A percentile compares a stretch with the other conserved stretches of the same genome.
Conservation (phyloP, 179 eudicot species). For the Sideroxylon spinosum region DNA sequence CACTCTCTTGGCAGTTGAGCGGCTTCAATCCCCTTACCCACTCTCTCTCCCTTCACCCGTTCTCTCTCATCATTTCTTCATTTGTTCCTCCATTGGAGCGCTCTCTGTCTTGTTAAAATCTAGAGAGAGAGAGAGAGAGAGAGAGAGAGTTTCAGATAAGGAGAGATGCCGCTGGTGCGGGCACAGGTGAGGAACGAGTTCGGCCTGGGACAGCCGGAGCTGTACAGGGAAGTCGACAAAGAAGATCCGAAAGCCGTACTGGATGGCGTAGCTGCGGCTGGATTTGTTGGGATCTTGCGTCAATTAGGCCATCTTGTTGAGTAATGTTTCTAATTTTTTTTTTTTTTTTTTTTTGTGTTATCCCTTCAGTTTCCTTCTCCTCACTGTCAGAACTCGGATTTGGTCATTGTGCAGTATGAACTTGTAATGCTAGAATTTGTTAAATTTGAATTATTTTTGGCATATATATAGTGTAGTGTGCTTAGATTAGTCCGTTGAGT, state of each 20-base stretch:
- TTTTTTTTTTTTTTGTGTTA: no score
- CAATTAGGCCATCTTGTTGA: constrained; percentile 96
- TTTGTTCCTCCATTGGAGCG: background rate
- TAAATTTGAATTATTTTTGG: background rate
- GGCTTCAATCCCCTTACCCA: constrained; percentile 43
- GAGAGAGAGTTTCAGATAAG: constrained; percentile 6
- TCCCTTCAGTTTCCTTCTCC: background rate
- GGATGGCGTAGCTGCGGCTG: constrained; percentile 86
- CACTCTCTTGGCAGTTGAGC: constrained; percentile 36
- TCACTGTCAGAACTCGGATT: background rate
- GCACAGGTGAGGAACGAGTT: constrained; percentile 76
- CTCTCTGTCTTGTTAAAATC: background rate
- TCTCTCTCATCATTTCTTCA: background rate
- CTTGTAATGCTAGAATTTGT: background rate
- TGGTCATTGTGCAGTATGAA: background rate
- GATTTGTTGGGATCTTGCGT: constrained; percentile 92
- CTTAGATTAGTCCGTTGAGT: background rate
- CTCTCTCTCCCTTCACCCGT: constrained; percentile 17
- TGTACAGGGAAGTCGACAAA: constrained; percentile 48
- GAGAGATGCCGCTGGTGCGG: constrained; percentile 66
- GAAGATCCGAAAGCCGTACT: constrained; percentile 88
- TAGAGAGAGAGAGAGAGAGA: constrained; percentile 9
- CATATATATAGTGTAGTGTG: background rate
- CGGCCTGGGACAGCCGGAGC: constrained; percentile 63
- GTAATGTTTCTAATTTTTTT: constrained; percentile 38